Evolutionary conservation across 2,329 filamentous ascomycete species (phyloP).

Genomic region (Alternaria ventricosa): DNA sequence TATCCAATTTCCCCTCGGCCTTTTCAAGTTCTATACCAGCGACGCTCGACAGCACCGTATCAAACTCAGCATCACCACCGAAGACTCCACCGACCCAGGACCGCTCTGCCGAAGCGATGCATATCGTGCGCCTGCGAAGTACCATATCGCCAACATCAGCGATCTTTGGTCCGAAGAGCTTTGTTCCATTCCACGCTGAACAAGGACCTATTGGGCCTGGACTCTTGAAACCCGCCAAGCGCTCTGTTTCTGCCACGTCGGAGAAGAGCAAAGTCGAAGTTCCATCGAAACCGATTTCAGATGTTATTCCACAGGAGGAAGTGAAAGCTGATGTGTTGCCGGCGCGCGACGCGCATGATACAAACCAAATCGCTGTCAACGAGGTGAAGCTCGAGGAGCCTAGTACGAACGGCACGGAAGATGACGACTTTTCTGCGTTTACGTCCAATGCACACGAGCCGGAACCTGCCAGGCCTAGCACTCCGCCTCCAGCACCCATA

Average conservation of each 20-base stretch:
- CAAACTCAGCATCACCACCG: constrained; percentile 20
- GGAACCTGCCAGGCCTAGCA: constrained; percentile 4
- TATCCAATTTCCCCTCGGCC: constrained; percentile 27
- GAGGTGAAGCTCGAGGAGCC: background rate
- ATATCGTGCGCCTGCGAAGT: constrained; percentile 42
- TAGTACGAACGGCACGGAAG: background rate
- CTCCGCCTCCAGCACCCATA: constrained; percentile 6
- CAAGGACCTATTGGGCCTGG: constrained; percentile 40
- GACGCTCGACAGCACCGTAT: constrained; percentile 14
- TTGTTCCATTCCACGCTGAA: constrained; percentile 32
- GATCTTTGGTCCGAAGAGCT: constrained; percentile 36
- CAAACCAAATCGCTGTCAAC: background rate
- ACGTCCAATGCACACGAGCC: background rate
- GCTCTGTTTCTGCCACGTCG: constrained; percentile 8
- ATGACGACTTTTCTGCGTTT: constrained; percentile 9
- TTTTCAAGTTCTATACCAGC: constrained; percentile 14
- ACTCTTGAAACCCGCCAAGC: constrained; percentile 34
- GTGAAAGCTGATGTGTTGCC: background rate
- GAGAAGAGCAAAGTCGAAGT: constrained; percentile 13
- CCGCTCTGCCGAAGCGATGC: constrained; percentile 24
- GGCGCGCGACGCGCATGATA: background rate
- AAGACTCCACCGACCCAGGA: constrained; percentile 12
- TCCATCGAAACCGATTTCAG: background rate
- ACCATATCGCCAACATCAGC: constrained; percentile 45
- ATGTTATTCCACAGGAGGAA: background rate